Evolutionary conservation across 1,284 basidiomycete species (phyloP), one percentile per base, ranked within the genome.

Genomic region (Boletus semigastroideus): DNA sequence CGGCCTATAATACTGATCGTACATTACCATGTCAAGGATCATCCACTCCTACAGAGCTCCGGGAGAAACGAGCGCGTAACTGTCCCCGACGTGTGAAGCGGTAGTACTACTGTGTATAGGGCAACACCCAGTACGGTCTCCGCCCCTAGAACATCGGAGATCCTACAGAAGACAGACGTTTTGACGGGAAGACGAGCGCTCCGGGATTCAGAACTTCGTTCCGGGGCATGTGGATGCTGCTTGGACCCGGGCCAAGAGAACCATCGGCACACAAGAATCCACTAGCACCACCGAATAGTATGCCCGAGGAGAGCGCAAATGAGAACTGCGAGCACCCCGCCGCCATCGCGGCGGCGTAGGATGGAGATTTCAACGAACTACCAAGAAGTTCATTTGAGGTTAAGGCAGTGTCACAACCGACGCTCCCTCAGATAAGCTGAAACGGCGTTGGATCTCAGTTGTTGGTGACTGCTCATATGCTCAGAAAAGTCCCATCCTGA

Each of bases 341-440:
- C 52, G 65, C 61, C 65, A 52, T 67, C 65, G 61, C 59, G 49
- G 59, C 63, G 59, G 61, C 11, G 25, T 36, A 61, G 40, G 45
- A 55, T 65, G 60, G 58, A 65, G 51, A 65, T 66, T 50, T 46
- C 42, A 42, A 44, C 52, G 16, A 34, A 43, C 36, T 16, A 5
- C 16, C 38, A 13, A 39, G 31, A 52, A 52, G 41, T 16, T 50
- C 46, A 31, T 44, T 45, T 22, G 37, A 41, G 9, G 46, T 44
- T 22, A 39, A 42, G 37, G 33, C 28, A 36, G 28, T 28, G 14
- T 31, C 48, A 10, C 19, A n/a, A 42, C 27, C 39, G 37, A 34
- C 33, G 9, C 42, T 39, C 34, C 25, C 17, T 42, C 41, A 65
- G 61, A 63, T 63, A 53, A 28, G 43, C 46, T 59, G 60, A 57